These are phyloP conservation scores for Pochonia chlamydosporia DNA, from an alignment of 2,329 filamentous ascomycete genomes.

Conservation along the genomic window DNA sequence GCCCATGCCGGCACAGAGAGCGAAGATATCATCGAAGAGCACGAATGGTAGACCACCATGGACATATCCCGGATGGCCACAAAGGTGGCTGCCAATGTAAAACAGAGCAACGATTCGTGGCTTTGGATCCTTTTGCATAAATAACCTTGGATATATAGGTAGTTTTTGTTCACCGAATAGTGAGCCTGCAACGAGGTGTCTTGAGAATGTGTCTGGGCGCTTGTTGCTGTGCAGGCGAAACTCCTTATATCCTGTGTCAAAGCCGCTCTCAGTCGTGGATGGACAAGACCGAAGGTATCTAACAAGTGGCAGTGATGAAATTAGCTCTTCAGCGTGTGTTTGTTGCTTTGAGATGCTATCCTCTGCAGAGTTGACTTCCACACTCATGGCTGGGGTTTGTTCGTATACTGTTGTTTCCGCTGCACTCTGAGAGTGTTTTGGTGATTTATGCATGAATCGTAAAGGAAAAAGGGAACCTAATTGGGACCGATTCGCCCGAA, in stretches of 20 bases:
- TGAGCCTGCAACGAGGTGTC: slow-evolving; percentile 2
- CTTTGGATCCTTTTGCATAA: neutral
- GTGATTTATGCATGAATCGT: too few species aligned
- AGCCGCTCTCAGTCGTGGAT: neutral
- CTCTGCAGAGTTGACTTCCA: too few species aligned
- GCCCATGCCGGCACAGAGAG: neutral
- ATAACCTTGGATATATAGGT: neutral
- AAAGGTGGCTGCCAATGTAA: neutral
- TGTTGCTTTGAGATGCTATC: too few species aligned
- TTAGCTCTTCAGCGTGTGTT: neutral
- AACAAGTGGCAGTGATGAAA: neutral
- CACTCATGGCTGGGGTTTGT: too few species aligned
- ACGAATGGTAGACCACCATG: neutral
- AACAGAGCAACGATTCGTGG: neutral
- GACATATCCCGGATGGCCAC: slow-evolving; percentile 3
- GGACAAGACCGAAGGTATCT: neutral
- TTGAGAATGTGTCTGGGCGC: neutral
- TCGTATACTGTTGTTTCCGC: too few species aligned
- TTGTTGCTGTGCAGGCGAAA: slow-evolving; percentile 4
- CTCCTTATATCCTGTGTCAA: too few species aligned
- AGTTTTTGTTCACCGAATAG: neutral
- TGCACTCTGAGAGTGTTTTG: too few species aligned
- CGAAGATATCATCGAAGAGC: slow-evolving; percentile 6
- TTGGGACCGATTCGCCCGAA: too few species aligned
- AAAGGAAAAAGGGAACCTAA: too few species aligned